Evolutionary conservation across 2,329 filamentous ascomycete species (phyloP).

Genomic region (Sclerotinia borealis): DNA sequence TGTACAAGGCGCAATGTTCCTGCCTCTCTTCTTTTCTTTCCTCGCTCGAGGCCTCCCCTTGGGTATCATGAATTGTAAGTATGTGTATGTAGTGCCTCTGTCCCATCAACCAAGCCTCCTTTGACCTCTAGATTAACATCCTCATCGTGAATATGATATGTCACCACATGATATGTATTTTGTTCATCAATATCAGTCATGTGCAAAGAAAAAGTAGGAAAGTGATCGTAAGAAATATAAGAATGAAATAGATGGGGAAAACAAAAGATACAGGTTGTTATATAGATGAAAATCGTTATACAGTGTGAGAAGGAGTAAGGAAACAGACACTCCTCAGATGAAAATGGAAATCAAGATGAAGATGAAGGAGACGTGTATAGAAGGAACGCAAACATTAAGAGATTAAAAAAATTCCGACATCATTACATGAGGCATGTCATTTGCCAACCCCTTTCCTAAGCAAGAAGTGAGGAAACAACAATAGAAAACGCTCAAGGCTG

Average conservation of each 20-base stretch:
- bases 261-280: not conserved
- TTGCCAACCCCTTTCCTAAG: not conserved
- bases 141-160: not conserved
- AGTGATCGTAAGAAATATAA: not conserved
- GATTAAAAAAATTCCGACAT: not conserved
- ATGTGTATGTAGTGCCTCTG: not conserved
- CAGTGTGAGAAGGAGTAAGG: not conserved
- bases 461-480: not conserved
- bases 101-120: not conserved
- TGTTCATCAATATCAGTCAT: constrained; percentile 7
- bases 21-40: not conserved
- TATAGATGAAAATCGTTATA: not conserved
- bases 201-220: not conserved
- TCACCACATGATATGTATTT: constrained; percentile 6
- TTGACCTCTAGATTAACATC: not conserved
- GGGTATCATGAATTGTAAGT: constrained; percentile 9
- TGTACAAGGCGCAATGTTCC: not conserved
- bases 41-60: not conserved
- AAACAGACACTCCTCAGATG: not conserved
- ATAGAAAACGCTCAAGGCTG: not conserved
- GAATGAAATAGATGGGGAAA: not conserved
- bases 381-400: not conserved
- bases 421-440: not conserved
- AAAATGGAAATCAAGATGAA: not conserved
- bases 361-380: not conserved